Conservation (phyloP, 1,139 yeast genomes). For the Diutina catenulata region DNA sequence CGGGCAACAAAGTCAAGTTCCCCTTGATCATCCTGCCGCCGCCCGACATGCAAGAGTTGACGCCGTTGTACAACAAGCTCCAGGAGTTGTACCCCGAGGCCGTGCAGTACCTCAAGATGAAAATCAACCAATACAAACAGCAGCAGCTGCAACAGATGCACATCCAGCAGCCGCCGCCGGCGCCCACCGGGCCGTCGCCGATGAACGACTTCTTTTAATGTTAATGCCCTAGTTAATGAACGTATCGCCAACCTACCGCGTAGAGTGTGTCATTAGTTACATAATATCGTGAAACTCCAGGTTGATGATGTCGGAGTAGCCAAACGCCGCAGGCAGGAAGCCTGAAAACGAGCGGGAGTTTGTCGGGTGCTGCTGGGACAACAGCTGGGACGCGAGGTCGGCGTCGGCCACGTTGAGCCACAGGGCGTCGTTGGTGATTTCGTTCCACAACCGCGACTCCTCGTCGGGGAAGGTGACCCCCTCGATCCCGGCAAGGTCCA, state of each 20-base stretch:
- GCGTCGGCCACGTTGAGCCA: constrained; percentile 33
- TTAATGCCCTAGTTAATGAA: neutral
- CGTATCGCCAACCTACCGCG: neutral
- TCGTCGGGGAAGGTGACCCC: constrained; percentile 33
- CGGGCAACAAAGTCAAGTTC: constrained; percentile 26
- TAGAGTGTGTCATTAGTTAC: constrained; percentile 10
- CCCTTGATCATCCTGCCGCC: constrained; percentile 46
- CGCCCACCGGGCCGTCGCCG: constrained; percentile 6
- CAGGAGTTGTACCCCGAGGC: constrained; percentile 48
- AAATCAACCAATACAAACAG: constrained; percentile 23
- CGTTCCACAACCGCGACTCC: constrained; percentile 64
- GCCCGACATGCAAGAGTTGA: constrained; percentile 42
- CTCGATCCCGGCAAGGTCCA: constrained; percentile 30
- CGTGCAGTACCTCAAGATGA: constrained; percentile 34
- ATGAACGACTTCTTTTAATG: constrained; percentile 1
- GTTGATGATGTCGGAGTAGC: constrained; percentile 27
- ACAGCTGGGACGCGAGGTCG: neutral
- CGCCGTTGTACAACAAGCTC: constrained; percentile 31
- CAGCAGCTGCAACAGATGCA: constrained; percentile 3
- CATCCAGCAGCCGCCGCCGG: constrained; percentile 4
- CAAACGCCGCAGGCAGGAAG: constrained; percentile 6
- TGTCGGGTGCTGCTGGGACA: neutral
- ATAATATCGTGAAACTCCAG: constrained; percentile 24
- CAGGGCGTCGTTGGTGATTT: constrained; percentile 61
- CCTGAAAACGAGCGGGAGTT: constrained; percentile 6